Conservation (phyloP, 2,329 filamentous ascomycete species). For the Colletotrichum lini region DNA sequence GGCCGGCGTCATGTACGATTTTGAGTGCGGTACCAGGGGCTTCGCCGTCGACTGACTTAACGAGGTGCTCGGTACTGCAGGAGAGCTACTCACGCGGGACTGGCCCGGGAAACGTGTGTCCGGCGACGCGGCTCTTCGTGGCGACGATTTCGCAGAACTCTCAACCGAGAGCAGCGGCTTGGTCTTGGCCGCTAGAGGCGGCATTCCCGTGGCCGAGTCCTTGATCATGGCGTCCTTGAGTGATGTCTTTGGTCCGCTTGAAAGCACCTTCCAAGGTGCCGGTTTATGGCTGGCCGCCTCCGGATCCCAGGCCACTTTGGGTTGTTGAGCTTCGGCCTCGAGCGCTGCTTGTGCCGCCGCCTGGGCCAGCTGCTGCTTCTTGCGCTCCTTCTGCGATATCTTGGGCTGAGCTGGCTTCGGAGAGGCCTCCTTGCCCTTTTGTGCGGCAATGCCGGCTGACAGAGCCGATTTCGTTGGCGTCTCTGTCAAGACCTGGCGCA, state of each 20-base stretch:
- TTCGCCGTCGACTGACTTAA: slow-evolving; percentile 52
- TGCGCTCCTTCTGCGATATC: slow-evolving; percentile 92
- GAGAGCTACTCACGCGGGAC: slow-evolving; percentile 55
- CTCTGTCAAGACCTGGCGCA: slow-evolving; percentile 82
- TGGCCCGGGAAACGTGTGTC: slow-evolving; percentile 76
- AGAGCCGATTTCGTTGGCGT: slow-evolving; percentile 67
- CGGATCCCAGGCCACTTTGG: slow-evolving; percentile 63
- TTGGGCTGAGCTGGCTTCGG: slow-evolving; percentile 65
- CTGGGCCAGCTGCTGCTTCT: slow-evolving; percentile 82
- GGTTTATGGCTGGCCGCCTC: slow-evolving; percentile 55
- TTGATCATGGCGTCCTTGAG: slow-evolving; percentile 64
- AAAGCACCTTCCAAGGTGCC: slow-evolving; percentile 78
- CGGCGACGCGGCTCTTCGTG: slow-evolving; percentile 69
- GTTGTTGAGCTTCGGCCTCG: slow-evolving; percentile 50
- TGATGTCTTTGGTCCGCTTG: slow-evolving; percentile 62
- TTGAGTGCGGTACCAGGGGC: slow-evolving; percentile 71
- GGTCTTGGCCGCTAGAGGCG: slow-evolving; percentile 46
- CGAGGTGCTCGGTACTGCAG: slow-evolving; percentile 47
- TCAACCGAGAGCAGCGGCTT: slow-evolving; percentile 63
- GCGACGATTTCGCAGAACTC: slow-evolving; percentile 54
- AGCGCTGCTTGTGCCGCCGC: slow-evolving; percentile 60
- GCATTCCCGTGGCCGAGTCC: slow-evolving; percentile 48
- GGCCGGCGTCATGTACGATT: slow-evolving; percentile 70
- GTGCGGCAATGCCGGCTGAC: slow-evolving; percentile 67
- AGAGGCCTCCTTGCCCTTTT: slow-evolving; percentile 59